Conservation (phyloP, 2,329 filamentous ascomycete species). For the Pseudocercospora cruenta region DNA sequence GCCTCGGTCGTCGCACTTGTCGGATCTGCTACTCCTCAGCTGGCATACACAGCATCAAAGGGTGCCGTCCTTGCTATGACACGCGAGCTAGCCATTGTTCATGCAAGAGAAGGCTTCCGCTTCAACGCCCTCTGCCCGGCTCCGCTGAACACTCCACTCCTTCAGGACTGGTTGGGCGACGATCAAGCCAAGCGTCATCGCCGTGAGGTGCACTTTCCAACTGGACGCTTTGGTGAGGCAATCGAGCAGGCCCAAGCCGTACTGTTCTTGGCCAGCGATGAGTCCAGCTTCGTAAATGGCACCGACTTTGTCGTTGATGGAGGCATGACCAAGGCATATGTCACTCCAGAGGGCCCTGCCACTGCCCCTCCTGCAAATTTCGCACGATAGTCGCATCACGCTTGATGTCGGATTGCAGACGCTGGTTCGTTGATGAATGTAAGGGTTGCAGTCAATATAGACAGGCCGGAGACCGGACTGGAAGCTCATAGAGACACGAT, state of each 20-base stretch:
- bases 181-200: conserved; percentile 79
- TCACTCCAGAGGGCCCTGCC: conserved; percentile 63
- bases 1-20: conserved; percentile 87
- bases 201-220: conserved; percentile 87
- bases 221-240: conserved; percentile 88
- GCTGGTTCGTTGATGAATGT: background rate
- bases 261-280: conserved; percentile 82
- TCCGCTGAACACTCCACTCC: conserved; percentile 85
- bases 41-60: conserved; percentile 93
- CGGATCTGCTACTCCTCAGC: conserved; percentile 82
- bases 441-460: background rate
- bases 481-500: background rate
- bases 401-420: background rate
- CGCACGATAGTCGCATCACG: conserved; percentile 29
- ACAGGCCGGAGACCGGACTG: background rate
- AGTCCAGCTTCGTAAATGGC: conserved; percentile 87
- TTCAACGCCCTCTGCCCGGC: conserved; percentile 92
- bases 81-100: conserved; percentile 86
- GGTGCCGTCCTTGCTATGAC: conserved; percentile 90
- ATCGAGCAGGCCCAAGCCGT: conserved; percentile 90
- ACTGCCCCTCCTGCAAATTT: conserved; percentile 52
- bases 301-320: conserved; percentile 95
- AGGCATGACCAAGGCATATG: conserved; percentile 91
- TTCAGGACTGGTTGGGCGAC: conserved; percentile 92
- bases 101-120: conserved; percentile 84